Conservation (phyloP, 2,329 filamentous ascomycete genomes). For the Alternaria sp. region DNA sequence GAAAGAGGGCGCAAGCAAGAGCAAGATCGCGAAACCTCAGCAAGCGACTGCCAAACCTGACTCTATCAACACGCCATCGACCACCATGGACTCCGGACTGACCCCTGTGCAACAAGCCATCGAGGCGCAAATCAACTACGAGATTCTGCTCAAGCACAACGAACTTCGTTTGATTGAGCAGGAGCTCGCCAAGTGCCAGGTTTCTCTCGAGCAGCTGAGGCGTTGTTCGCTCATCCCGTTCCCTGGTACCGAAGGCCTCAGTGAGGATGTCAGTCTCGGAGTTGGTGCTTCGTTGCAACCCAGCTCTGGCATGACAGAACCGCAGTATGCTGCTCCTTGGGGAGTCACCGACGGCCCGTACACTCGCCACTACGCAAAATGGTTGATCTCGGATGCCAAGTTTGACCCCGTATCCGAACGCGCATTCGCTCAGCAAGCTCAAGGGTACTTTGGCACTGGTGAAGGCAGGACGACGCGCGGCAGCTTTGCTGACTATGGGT, state of each 20-base stretch:
- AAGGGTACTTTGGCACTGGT: slow-evolving; percentile 46
- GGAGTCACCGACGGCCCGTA: slow-evolving; percentile 93
- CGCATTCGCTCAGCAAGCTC: slow-evolving; percentile 43
- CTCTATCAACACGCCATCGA: slow-evolving; percentile 27
- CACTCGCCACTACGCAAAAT: slow-evolving; percentile 91
- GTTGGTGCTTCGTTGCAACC: slow-evolving; percentile 72
- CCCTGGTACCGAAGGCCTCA: slow-evolving; percentile 72
- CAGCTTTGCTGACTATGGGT: slow-evolving; percentile 65
- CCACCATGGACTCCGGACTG: slow-evolving; percentile 36
- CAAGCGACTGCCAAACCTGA: slow-evolving; percentile 30
- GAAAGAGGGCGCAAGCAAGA: slow-evolving; percentile 41
- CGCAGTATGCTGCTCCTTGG: slow-evolving; percentile 83
- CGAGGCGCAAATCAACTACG: slow-evolving; percentile 85
- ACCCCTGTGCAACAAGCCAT: slow-evolving; percentile 72
- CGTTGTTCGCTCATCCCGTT: slow-evolving; percentile 92
- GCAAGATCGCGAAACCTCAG: slow-evolving; percentile 32
- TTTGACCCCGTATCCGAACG: slow-evolving; percentile 68
- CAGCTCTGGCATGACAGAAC: slow-evolving; percentile 67
- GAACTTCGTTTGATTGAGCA: slow-evolving; percentile 94
- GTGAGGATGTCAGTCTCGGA: slow-evolving; percentile 73
- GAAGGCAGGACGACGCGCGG: slow-evolving; percentile 84
- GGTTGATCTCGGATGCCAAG: slow-evolving; percentile 85
- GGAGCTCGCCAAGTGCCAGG: slow-evolving; percentile 93
- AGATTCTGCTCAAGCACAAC: slow-evolving; percentile 92
- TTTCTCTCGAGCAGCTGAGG: slow-evolving; percentile 90